Evolutionary conservation across 139 green algal species (phyloP).

Genomic region (Closterium sp.): DNA sequence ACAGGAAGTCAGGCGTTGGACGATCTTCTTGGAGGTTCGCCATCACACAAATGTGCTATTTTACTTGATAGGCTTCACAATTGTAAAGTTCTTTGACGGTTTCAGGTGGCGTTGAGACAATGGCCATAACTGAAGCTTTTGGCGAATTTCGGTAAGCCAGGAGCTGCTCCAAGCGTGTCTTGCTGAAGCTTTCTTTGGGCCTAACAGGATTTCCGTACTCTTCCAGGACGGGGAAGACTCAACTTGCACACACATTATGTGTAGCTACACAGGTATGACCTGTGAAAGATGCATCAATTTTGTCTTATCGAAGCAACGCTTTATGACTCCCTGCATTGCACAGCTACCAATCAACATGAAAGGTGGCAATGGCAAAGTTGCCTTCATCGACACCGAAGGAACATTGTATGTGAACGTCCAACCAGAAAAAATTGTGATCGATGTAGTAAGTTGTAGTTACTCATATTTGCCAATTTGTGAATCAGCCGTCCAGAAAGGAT

Average conservation of each 20-base stretch:
- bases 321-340: background rate
- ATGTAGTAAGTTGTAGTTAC: background rate
- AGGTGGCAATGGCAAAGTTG: constrained; percentile 47
- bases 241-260: constrained; percentile 48
- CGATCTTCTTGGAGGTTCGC: constrained; percentile 44
- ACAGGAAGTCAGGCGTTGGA: constrained; percentile 40
- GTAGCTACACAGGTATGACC: constrained; percentile 29
- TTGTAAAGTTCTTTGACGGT: background rate
- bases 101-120: constrained; percentile 47
- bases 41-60: background rate
- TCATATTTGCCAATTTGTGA: background rate
- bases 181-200: background rate
- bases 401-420: constrained; percentile 34
- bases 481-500: constrained; percentile 43
- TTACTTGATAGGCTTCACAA: background rate
- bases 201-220: background rate
- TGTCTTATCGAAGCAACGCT: background rate
- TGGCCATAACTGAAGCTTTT: constrained; percentile 52
- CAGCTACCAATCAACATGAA: constrained; percentile 42
- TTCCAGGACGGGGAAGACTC: constrained; percentile 50
- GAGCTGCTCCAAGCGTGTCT: background rate
- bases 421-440: background rate
- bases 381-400: constrained; percentile 50
- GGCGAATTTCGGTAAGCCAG: constrained; percentile 39
- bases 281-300: background rate